Percentiles rank a stretch among this genome's conserved stretches.
phyloP scores from a whole-genome alignment of 179 eudicot genomes.

The Patellifolia procumbens region DNA sequence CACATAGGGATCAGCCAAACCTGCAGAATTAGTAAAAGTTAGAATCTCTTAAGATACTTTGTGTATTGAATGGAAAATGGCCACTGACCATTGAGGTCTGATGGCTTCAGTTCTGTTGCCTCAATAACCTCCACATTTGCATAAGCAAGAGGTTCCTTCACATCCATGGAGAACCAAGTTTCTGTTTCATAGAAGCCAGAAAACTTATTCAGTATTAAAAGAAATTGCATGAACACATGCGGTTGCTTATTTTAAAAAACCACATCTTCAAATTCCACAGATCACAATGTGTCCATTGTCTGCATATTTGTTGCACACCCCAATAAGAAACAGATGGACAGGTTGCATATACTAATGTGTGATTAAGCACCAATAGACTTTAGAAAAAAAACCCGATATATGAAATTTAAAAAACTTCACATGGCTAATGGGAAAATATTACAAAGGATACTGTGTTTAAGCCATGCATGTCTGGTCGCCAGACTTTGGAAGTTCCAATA shows the following conservation, averaged over 20 bases:
- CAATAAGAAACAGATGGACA: neutral
- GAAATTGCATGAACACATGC: neutral
- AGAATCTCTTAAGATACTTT: slow-evolving; percentile 1
- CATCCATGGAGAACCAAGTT: slow-evolving; percentile 80
- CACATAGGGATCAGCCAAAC: slow-evolving; percentile 73
- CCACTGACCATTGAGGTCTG: slow-evolving; percentile 81
- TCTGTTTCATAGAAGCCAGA: slow-evolving; percentile 39
- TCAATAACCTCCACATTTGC: slow-evolving; percentile 79
- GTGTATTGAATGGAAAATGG: neutral
- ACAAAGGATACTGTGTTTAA: neutral
- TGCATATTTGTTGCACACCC: neutral
- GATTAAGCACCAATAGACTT: neutral
- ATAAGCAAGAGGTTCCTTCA: slow-evolving; percentile 74
- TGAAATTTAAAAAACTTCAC: neutral
- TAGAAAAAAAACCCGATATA: too few relatives aligned
- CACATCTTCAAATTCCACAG: neutral
- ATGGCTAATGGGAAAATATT: neutral
- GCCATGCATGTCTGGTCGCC: neutral
- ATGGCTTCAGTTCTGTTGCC: slow-evolving; percentile 75
- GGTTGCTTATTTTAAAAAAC: neutral
- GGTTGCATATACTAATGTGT: neutral
- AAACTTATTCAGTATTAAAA: neutral
- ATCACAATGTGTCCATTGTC: neutral
- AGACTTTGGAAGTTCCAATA: neutral
- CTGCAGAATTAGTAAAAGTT: slow-evolving; percentile 43